Base-by-base conservation (phyloP, 2,329 filamentous ascomycete species). In the Cadophora sp. region DNA sequence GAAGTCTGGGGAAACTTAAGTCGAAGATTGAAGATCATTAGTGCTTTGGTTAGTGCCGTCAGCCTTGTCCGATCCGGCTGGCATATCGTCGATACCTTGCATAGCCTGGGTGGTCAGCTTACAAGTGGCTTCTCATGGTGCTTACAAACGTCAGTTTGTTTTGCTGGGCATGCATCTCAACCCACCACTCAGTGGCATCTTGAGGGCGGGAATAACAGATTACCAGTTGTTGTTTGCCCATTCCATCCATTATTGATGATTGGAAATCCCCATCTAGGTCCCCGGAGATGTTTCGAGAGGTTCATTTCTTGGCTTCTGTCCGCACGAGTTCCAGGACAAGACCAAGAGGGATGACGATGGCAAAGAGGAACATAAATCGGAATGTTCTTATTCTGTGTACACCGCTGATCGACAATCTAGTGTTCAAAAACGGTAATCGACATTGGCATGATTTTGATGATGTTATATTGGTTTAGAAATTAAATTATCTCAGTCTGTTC, bases 401-500 rank as follows among this genome's bases (percentile, higher is more conserved):
- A 30, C 27, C 27, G 27, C 27, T 30, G 27, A 30, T 30, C 27
- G 27, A 30, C 27, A 30, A 30, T 6, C 30, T 18, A 36, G 4
- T 56, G 53, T 56, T 22, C 33, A 20, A 22, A 20, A 24, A 5
- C 27, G 9, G 6, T 18, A 14, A n/a, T 53, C 27, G 27, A 53
- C 50, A 33, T 33, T 53, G 50, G 9, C 27, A 18, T 33, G n/a
- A 53, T 14, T 22, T 13, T 22, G 33, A 53, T 33, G 50, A 6
- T 39, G 11, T 22, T 39, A 6, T 9, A 13, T 9, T 58, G 55
- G 6, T 58, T 51, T 51, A 53, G 22, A 48, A 53, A 63, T 56
- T 56, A 66, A 48, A 66, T 66, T 66, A 66, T 30, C 27, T 45
- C 36, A 61, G 36, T 65, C 48, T 61, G 51, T 14, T 39, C n/a